These are phyloP conservation scores for Stemphylium lycopersici DNA, from an alignment of 2,329 filamentous ascomycete genomes.

Conservation along the genomic window DNA sequence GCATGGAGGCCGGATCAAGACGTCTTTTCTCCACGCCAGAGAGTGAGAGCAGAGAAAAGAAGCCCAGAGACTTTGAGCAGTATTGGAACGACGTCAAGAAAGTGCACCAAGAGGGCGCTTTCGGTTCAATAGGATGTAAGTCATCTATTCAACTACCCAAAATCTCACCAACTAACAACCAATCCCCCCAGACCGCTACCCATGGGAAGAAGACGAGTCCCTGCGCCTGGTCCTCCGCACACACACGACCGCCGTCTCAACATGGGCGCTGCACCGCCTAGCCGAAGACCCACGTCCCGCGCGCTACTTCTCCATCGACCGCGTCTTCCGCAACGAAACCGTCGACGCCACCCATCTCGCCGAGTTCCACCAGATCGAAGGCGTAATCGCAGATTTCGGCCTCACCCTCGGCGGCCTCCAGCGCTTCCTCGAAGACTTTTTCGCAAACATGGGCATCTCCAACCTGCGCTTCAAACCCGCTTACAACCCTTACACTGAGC, in stretches of 20 bases:
- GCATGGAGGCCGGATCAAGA: slow-evolving; percentile 56
- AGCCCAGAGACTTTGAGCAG: slow-evolving; percentile 71
- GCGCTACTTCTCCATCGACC: slow-evolving; percentile 98
- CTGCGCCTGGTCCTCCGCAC: slow-evolving; percentile 88
- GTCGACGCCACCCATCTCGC: slow-evolving; percentile 96
- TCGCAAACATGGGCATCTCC: slow-evolving; percentile 90
- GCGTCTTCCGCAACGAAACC: slow-evolving; percentile 97
- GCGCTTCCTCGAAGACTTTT: slow-evolving; percentile 95
- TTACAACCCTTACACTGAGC: slow-evolving; percentile 81
- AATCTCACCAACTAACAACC: background rate
- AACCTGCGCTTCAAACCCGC: slow-evolving; percentile 94
- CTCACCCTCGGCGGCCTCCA: slow-evolving; percentile 91
- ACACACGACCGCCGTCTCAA: slow-evolving; percentile 91
- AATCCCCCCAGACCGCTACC: slow-evolving; percentile 70
- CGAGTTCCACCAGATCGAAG: slow-evolving; percentile 98
- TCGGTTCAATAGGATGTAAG: slow-evolving; percentile 82
- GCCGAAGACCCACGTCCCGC: slow-evolving; percentile 82
- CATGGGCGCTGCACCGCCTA: slow-evolving; percentile 88
- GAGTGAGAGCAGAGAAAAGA: slow-evolving; percentile 58
- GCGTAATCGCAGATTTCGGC: slow-evolving; percentile 96
- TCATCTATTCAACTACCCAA: background rate
- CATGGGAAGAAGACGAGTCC: slow-evolving; percentile 87
- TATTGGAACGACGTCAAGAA: slow-evolving; percentile 89
- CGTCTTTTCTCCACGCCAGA: slow-evolving; percentile 63
- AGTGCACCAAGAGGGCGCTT: slow-evolving; percentile 90